Evolutionary conservation across 2,329 filamentous ascomycete species (phyloP), one percentile per base, ranked within the genome.

Genomic region (Thelonectria olida): DNA sequence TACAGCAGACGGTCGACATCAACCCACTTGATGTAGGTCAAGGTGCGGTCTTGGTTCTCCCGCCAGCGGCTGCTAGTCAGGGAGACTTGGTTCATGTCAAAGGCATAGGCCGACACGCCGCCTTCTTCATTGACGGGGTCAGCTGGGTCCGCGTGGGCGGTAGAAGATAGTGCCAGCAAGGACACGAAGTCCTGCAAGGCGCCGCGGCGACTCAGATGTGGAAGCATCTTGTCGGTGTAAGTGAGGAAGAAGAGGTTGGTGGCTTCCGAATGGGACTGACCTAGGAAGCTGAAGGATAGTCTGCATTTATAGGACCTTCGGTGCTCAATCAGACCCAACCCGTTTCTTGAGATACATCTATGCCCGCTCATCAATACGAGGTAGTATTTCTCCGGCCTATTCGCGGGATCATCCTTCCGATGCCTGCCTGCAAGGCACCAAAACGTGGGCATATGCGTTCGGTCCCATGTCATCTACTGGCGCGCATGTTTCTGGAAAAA

Each of bases 1-100:
- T 84, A 84, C 17, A 84, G 76, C 2, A 84, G 71, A 1, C 82
- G 76, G 17, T 84, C 78, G 0, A 79, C 64, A 52, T 83, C 77
- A 20, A 84, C 75, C 25, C 65, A 77, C 50, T 81, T 81, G 38
- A 84, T 72, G 63, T 85, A 85, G 25, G 66, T 73, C 13, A 84
- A 64, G 1, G 82, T 83, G 12, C 82, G 79, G 27, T 80, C 75
- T 64, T 84, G 78, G 66, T 61, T 64, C 15, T 64, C 58, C 15
- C 45, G 51, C 54, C 58, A 84, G 82, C 62, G 58, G n/a, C 62
- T 61, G 20, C 34, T 39, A 4, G 54, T 58, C 27, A 64, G 58
- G 7, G 58, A 44, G 41, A 64, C 53, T 12, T 57, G 53, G 47
- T 42, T 57, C 58, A 61, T 61, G 31, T 61, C 53, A 15, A 61